Evolutionary conservation across 345 rosid species (phyloP), one percentile per base, ranked within the genome.

Genomic region (Eucalyptus erythrocorys): DNA sequence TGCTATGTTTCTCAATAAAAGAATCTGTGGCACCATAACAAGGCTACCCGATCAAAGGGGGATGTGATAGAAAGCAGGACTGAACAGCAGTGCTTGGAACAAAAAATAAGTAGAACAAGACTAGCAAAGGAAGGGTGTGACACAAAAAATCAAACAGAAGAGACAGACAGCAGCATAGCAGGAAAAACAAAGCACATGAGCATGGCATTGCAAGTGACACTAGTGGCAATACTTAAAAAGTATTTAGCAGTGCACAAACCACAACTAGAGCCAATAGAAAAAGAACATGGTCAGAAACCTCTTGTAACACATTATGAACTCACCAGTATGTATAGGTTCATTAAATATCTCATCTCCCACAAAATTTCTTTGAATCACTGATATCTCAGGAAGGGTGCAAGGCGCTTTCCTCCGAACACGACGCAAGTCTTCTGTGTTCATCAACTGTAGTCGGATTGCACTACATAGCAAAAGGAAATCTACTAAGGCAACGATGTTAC

Each of bases 391-490:
- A 87, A 92, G 88, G 87, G 99, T 98, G 92, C 99, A 98, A 86
- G 99, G 99, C n/a, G 99, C 99, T 90, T 98, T 98, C 93, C 96
- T 98, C 32, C 99, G 96, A 81, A 94, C 90, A 87, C 99, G 99
- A 45, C 98, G 99, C 91, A 97, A 94, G 90, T 94, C 97, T 90
- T 97, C 99, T 85, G 99, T 96, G 91, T 91, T 95, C 76, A 93
- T 96, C 93, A 98, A 90, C 80, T 98, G 99, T 90, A 94, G 95
- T 47, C 99, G 99, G 91, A 98, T 98, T 37, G 94, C 90, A 91
- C 99, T 98, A 91, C 42, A 94, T 45, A 92, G 86, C 87, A 79
- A 87, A 92, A 49, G 89, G 55, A 48, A 34, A 89, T 91, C 87
- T 90, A 89, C 49, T 86, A 49, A 49, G 79, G 82, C 47, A 12